Evolutionary conservation across 805 yeast species (phyloP), one percentile per base, ranked within the genome.

Genomic region (Yarrowia sp.): DNA sequence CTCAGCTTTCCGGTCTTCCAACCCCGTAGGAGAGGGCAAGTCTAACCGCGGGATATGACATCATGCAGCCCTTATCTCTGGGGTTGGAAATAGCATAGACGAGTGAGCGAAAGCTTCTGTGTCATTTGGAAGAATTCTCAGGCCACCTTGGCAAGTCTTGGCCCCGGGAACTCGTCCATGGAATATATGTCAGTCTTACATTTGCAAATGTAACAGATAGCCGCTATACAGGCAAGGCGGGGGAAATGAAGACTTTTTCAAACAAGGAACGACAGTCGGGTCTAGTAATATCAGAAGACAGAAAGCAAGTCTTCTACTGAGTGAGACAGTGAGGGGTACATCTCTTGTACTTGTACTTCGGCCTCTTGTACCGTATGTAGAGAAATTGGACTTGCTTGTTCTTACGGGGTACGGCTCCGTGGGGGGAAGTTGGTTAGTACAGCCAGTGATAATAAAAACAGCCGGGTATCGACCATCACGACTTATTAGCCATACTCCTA

Each of bases 61-160:
- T 52, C 32, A 36, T 52, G 58, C 58, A 52, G 58, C 32, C 59
- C 59, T 53, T 53, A 53, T 53, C 59, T 40, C 45, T 16, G 22
- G 22, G 11, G 2, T 8, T 9, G 8, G 9, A 50, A 35, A 32
- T 10, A 46, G 32, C 49, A 22, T 46, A 26, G 32, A 26, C 32
- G 32, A 26, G 49, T 19, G 35, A 8, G 16, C 16, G 12, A 43
- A 16, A 22, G 5, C 16, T 22, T 41, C 15, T 14, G 19, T 42
- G 10, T 32, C 53, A 15, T n/a, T 9, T 8, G 12, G n/a, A 8
- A 8, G 15, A 9, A 15, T 32, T 49, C 40, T 26, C 53, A 49
- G 19, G 9, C 53, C 53, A 32, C 16, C 53, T 49, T 49, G 53
- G 53, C 53, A 49, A 9, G 19, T 32, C 53, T 49, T 49, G 53